These are phyloP conservation scores for Gnomoniopsis smithogilvyi DNA, from an alignment of 2,329 filamentous ascomycete genomes.

Conservation along the genomic window DNA sequence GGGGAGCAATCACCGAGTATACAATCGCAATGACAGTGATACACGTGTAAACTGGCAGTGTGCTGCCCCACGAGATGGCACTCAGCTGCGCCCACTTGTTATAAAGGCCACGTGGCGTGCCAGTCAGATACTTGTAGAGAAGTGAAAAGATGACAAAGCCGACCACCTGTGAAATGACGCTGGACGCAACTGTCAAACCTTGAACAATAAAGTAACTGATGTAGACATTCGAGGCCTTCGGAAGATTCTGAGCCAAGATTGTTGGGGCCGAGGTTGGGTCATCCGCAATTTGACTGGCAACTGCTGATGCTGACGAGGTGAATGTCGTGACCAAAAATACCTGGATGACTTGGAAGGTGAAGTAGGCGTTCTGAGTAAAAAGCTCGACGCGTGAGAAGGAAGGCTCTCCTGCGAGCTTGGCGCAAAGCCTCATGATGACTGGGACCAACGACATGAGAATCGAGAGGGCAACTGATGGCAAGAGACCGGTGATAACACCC, in stretches of 20 bases:
- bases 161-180: slow-evolving; percentile 66
- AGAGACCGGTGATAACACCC: slow-evolving; percentile 79
- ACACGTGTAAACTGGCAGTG: slow-evolving; percentile 78
- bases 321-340: slow-evolving; percentile 87
- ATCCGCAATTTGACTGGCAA: slow-evolving; percentile 59
- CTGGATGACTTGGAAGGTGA: slow-evolving; percentile 85
- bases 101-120: slow-evolving; percentile 78
- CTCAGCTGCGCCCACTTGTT: slow-evolving; percentile 71
- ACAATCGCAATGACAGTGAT: slow-evolving; percentile 78
- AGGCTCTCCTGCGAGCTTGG: slow-evolving; percentile 76
- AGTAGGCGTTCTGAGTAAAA: slow-evolving; percentile 88
- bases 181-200: slow-evolving; percentile 74
- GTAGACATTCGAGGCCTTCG: slow-evolving; percentile 88
- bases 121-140: slow-evolving; percentile 70
- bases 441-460: slow-evolving; percentile 85
- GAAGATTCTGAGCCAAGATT: slow-evolving; percentile 71
- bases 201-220: slow-evolving; percentile 94
- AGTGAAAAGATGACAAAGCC: slow-evolving; percentile 74
- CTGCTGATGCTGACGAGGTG: slow-evolving; percentile 73
- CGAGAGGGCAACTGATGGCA: slow-evolving; percentile 76
- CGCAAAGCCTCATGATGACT: slow-evolving; percentile 76
- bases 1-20: slow-evolving; percentile 82
- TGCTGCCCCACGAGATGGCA: slow-evolving; percentile 77
- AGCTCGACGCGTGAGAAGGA: slow-evolving; percentile 79
- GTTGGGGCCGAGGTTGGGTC: slow-evolving; percentile 59